Base-by-base conservation (phyloP, 768 basidiomycete species). In the Crucibulum laeve region DNA sequence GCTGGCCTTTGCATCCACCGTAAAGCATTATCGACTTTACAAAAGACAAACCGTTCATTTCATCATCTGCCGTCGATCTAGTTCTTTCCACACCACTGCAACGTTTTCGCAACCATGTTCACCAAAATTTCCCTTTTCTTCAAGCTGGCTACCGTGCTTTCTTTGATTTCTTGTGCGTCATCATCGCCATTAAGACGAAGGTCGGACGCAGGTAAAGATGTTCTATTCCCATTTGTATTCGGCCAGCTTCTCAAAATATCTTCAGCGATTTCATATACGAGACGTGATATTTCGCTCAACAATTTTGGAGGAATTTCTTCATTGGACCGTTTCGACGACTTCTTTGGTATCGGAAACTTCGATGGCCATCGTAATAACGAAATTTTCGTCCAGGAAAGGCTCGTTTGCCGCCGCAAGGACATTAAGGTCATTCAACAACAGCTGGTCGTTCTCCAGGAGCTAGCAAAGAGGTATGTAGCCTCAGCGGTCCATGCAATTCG, bases 401-500 rank as follows among this genome's bases (percentile, higher is more conserved):
- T 73, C 17, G 70, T 71, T 35, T 73, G 70, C 61, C 67, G 60
- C 43, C 53, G 58, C 18, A 54, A 65, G 50, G 47, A 53, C 28
- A 50, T 72, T 38, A 56, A 58, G 40, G 67, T 76, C 55, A 60
- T 73, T 39, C 74, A 76, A 47, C 73, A 76, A 45, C 62, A 65
- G 5, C 64, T 74, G 22, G 58, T 67, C 28, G 63, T 76, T 40
- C 57, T 74, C 26, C 64, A 67, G 43, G 71, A 74, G 54, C 65
- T 73, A 59, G 70, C 69, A 25, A 73, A 73, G 59, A 64, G 59
- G 72, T 72, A 40, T 47, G 55, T 33, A 26, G 21, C 32, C n/a
- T 43, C 22, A 46, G 19, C n/a, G 11, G 13, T 25, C 17, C 4
- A 15, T 8, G 15, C 22, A 5, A 17, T 22, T 3, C 19, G 25